Conservation (phyloP, 495 filamentous ascomycete species). For the Aspergillus olivimuriae region DNA sequence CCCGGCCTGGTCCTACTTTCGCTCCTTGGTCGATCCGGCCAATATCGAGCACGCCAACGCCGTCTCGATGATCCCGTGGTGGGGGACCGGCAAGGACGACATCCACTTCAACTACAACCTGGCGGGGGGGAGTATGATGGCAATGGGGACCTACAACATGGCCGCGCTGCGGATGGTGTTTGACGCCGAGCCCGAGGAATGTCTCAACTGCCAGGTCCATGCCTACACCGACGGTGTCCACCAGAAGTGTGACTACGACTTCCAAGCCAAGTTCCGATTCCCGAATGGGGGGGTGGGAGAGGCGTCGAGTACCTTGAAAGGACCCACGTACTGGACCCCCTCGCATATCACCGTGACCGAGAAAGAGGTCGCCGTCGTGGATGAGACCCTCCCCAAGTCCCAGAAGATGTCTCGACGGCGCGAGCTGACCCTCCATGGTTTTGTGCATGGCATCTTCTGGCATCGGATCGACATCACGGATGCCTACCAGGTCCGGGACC, state of each 20-base stretch:
- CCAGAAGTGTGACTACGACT: conserved; percentile 29
- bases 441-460: conserved; percentile 24
- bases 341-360: conserved; percentile 13
- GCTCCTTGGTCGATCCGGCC: conserved; percentile 30
- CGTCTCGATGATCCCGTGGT: conserved; percentile 19
- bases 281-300: conserved; percentile 39
- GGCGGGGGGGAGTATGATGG: conserved; percentile 48
- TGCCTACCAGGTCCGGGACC: conserved; percentile 26
- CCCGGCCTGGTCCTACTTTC: conserved; percentile 36
- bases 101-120: conserved; percentile 50
- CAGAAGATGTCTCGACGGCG: conserved; percentile 21
- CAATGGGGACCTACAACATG: conserved; percentile 43
- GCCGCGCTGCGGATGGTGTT: conserved; percentile 34
- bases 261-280: conserved; percentile 36
- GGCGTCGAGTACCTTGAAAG: conserved; percentile 27
- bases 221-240: conserved; percentile 24
- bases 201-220: conserved; percentile 24
- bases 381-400: conserved; percentile 17
- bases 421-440: conserved; percentile 20
- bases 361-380: conserved; percentile 17
- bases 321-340: conserved; percentile 12
- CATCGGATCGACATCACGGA: conserved; percentile 43
- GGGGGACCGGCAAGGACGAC: conserved; percentile 28
- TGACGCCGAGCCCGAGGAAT: conserved; percentile 29
- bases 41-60: conserved; percentile 32